Conservation (phyloP, 2,329 filamentous ascomycete species). For the Penicillium olsonii region DNA sequence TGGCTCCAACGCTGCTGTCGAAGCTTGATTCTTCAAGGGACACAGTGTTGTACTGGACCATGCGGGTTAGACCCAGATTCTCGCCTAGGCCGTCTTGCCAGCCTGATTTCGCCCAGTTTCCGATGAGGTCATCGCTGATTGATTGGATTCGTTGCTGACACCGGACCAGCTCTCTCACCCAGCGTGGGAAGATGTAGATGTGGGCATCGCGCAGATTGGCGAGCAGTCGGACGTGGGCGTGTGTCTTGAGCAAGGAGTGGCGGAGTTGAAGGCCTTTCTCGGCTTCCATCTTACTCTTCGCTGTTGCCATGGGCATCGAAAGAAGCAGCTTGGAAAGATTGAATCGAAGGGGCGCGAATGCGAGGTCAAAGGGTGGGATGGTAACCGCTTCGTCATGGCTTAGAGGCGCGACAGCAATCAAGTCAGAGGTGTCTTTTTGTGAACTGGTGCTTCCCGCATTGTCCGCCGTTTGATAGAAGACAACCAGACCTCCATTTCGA, state of each 20-base stretch:
- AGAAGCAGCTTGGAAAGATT: constrained; percentile 1
- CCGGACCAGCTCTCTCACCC: constrained; percentile 3
- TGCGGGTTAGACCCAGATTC: constrained; percentile 2
- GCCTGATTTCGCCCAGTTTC: constrained; percentile 2
- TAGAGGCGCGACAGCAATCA: background rate
- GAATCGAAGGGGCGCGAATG: background rate
- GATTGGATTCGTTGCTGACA: background rate
- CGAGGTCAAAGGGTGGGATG: background rate
- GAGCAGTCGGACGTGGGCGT: background rate
- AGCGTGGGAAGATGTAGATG: constrained; percentile 1
- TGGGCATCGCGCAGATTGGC: constrained; percentile 5
- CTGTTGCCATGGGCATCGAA: constrained; percentile 3
- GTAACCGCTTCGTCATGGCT: background rate
- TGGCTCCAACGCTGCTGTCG: background rate
- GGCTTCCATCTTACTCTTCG: background rate
- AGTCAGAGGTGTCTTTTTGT: background rate
- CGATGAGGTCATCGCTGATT: constrained; percentile 1
- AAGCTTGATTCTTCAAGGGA: background rate
- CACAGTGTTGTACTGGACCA: background rate
- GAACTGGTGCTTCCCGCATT: background rate
- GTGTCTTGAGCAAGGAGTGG: background rate
- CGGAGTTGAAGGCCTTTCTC: background rate
- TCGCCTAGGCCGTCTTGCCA: constrained; percentile 5
- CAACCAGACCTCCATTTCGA: background rate
- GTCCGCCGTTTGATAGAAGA: background rate